phyloP scores from a whole-genome alignment of 2,329 filamentous ascomycete species.

The Paraphaeosphaeria minitans region DNA sequence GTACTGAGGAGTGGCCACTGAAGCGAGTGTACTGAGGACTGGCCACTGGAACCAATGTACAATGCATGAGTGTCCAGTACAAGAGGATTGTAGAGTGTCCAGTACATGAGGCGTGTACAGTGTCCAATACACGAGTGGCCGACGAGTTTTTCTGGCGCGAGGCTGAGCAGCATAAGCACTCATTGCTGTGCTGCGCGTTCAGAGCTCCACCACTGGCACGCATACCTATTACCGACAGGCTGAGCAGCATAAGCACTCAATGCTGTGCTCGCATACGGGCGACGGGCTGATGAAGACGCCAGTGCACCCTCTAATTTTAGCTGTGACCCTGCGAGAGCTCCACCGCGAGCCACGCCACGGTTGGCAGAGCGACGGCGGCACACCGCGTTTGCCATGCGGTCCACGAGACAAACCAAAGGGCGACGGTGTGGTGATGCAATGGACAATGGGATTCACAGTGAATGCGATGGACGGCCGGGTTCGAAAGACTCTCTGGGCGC shows the following conservation, averaged over 20 bases:
- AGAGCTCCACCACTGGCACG: too few relatives aligned
- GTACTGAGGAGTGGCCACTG: too few relatives aligned
- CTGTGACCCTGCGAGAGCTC: background rate
- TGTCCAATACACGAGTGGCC: too few relatives aligned
- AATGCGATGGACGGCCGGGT: too few relatives aligned
- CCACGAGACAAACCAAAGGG: background rate
- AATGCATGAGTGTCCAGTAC: too few relatives aligned
- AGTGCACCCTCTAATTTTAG: slow-evolving; percentile 13
- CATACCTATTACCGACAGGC: too few relatives aligned
- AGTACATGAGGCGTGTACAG: too few relatives aligned
- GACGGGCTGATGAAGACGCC: slow-evolving; percentile 17
- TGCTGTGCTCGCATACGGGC: slow-evolving; percentile 3
- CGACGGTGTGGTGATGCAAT: too few relatives aligned
- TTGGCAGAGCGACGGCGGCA: slow-evolving; percentile 1
- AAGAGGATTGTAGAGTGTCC: too few relatives aligned
- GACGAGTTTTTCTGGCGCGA: background rate
- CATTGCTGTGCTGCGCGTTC: slow-evolving; percentile 11
- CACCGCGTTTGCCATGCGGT: slow-evolving; percentile 6
- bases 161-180: slow-evolving; percentile 1
- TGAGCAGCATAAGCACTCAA: slow-evolving; percentile 11
- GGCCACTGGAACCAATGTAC: too few relatives aligned
- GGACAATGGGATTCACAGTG: too few relatives aligned
- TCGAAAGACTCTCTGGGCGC: background rate
- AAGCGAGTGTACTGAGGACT: too few relatives aligned
- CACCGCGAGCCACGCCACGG: slow-evolving; percentile 15